A percentile compares a stretch with the other conserved stretches of the same genome.
phyloP scores from a whole-genome alignment of 129 eudicot species.

The Silybum marianum region DNA sequence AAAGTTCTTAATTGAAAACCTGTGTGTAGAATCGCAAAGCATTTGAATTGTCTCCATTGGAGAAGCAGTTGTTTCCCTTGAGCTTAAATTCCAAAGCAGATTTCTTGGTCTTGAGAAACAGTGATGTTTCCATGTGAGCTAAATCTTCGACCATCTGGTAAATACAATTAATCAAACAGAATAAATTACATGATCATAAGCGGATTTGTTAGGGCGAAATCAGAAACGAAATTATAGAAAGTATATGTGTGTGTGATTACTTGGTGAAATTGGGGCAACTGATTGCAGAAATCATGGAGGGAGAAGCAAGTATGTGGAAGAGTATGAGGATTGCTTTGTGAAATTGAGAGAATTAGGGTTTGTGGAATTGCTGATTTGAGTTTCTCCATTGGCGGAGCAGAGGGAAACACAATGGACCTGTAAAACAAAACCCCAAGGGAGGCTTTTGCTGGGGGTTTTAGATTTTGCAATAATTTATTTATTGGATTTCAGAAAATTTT shows the following conservation, averaged over 20 bases:
- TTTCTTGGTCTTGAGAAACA: conserved; percentile 66
- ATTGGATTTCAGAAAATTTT: no score
- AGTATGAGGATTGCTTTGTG: conserved; percentile 36
- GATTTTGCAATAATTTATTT: background rate
- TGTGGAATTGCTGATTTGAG: conserved; percentile 61
- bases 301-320: conserved; percentile 63
- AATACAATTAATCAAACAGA: background rate
- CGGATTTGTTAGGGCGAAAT: background rate
- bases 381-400: conserved; percentile 60
- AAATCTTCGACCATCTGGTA: conserved; percentile 67
- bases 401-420: background rate
- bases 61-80: conserved; percentile 76
- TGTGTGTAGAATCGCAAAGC: conserved; percentile 72
- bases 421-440: conserved; percentile 8
- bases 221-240: background rate
- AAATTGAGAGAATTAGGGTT: conserved; percentile 48
- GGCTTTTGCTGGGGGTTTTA: conserved; percentile 14
- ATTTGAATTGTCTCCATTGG: conserved; percentile 54
- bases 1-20: conserved; percentile 29
- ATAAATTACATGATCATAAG: background rate
- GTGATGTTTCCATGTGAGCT: conserved; percentile 49
- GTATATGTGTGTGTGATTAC: conserved; percentile 32
- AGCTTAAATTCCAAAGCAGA: conserved; percentile 68
- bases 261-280: conserved; percentile 69
- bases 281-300: conserved; percentile 59